These are phyloP conservation scores for Tubosaeta brunneosetosa DNA, from an alignment of 768 basidiomycete species.

Conservation along the genomic window DNA sequence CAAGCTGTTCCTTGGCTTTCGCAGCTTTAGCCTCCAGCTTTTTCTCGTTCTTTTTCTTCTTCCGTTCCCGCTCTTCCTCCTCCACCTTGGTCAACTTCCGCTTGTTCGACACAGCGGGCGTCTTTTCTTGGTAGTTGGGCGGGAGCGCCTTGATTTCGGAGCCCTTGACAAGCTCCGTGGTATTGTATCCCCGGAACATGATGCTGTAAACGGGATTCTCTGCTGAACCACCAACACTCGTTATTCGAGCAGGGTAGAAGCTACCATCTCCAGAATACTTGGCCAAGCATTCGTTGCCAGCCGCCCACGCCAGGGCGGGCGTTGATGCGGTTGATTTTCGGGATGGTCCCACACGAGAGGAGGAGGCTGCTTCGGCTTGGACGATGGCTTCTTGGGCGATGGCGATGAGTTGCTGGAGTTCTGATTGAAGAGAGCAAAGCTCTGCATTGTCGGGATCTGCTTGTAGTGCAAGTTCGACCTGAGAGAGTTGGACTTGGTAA, in stretches of 20 bases:
- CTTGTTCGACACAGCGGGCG: constrained; percentile 48
- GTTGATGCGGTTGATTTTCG: constrained; percentile 51
- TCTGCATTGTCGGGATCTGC: constrained; percentile 72
- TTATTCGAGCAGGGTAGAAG: constrained; percentile 89
- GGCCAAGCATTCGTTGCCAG: constrained; percentile 82
- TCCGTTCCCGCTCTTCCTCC: constrained; percentile 82
- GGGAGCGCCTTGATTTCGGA: constrained; percentile 69
- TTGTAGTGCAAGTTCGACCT: constrained; percentile 76
- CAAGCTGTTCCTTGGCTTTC: constrained; percentile 83
- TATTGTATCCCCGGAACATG: constrained; percentile 88
- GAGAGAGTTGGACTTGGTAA: constrained; percentile 85
- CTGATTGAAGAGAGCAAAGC: constrained; percentile 66
- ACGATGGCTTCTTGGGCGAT: constrained; percentile 70
- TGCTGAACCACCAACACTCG: constrained; percentile 73
- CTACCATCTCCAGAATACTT: constrained; percentile 80
- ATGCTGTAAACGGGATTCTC: constrained; percentile 86
- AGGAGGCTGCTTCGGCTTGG: constrained; percentile 61
- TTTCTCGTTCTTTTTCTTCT: constrained; percentile 96
- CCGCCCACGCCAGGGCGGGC: constrained; percentile 58
- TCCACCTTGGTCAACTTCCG: constrained; percentile 75
- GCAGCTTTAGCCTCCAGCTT: constrained; percentile 77
- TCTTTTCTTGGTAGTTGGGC: constrained; percentile 44
- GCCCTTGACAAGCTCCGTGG: constrained; percentile 77
- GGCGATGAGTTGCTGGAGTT: constrained; percentile 78
- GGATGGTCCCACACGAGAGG: constrained; percentile 51